A percentile compares a stretch with the other conserved stretches of the same genome.
Conservation (phyloP, 2,329 filamentous ascomycete species). For the Arthrobotrys pseudoclavata region DNA sequence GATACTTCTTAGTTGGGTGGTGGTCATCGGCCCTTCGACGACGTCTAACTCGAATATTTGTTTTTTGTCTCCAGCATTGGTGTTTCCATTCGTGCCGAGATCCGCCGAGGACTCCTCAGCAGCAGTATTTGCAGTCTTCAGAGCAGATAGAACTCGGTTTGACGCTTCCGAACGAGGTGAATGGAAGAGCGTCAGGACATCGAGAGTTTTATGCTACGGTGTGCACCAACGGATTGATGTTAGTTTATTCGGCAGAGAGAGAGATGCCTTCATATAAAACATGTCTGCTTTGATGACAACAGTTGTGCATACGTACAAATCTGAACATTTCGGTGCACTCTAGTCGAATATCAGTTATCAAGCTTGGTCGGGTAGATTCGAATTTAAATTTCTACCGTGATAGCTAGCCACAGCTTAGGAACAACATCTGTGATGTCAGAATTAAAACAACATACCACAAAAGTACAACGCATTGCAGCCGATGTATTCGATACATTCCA, state of each 20-base stretch:
- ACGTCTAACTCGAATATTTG: constrained; percentile 85
- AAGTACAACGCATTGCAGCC: constrained; percentile 1
- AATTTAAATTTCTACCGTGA: neutral
- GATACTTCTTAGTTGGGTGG: constrained; percentile 85
- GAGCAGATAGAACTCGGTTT: constrained; percentile 77
- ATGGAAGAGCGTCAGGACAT: constrained; percentile 97
- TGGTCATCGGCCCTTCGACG: constrained; percentile 78
- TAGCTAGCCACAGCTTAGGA: too few species aligned
- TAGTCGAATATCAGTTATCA: neutral
- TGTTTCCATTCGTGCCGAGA: constrained; percentile 64
- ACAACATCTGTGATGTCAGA: neutral
- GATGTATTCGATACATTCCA: too few species aligned
- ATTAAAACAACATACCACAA: constrained; percentile 8
- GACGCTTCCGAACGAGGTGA: constrained; percentile 81
- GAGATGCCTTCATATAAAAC: too few species aligned
- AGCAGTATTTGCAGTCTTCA: constrained; percentile 83
- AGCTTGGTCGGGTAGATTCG: neutral
- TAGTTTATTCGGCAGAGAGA: constrained; percentile 2
- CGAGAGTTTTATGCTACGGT: constrained; percentile 79
- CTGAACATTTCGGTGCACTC: constrained; percentile 36
- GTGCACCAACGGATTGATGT: neutral
- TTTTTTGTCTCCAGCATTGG: constrained; percentile 66
- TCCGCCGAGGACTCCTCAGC: constrained; percentile 77
- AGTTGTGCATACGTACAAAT: constrained; percentile 36
- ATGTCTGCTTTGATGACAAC: too few species aligned